Base-by-base conservation (phyloP, 345 rosid genomes). In the Salix koriyanagi region DNA sequence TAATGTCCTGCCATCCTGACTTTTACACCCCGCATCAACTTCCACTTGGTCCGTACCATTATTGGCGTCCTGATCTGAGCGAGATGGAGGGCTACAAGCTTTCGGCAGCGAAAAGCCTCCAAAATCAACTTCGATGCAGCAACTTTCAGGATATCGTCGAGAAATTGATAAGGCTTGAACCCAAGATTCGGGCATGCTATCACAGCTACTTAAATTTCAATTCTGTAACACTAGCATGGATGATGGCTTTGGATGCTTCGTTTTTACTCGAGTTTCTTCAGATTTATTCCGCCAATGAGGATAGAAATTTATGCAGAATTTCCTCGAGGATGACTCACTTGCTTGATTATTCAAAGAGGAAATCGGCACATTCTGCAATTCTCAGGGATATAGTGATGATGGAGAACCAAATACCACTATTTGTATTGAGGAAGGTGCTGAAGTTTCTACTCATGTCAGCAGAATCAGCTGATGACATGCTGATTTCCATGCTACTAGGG, bases 391-490 rank as follows among this genome's bases (percentile, higher is more conserved):
- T 91, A 4, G 78, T 88, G 82, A 92, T 92, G 97, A 79, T 91
- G 0, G 95, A 92, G 84, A 92, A 92, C 76, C 97, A 90, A 80
- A 88, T 92, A 28, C 95, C 93, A 2, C 68, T 92, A 4, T 88
- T 88, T 19, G 80, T 91, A 30, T 42, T 89, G 78, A 83, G 87
- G 62, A 91, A 86, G 71, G 80, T 86, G 62, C 60, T 89, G 15
- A 89, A 90, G 42, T 75, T 77, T 65, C 90, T 82, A 62, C 76
- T 80, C 7, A 25, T 79, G 0, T 85, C 89, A 0, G 2, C 88
- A 41, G 44, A 86, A 44, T 34, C 75, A 34, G 86, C 90, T 5
- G 87, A 88, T 69, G 81, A 77, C 5, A 42, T 75, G 6, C 76
- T 87, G 72, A 3, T 39, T 69, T 78, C 84, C n/a, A 83, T 85